A percentile compares a stretch with the other conserved stretches of the same genome.
These are phyloP conservation scores for Claviceps monticola DNA, from an alignment of 2,329 filamentous ascomycete genomes.

Conservation along the genomic window DNA sequence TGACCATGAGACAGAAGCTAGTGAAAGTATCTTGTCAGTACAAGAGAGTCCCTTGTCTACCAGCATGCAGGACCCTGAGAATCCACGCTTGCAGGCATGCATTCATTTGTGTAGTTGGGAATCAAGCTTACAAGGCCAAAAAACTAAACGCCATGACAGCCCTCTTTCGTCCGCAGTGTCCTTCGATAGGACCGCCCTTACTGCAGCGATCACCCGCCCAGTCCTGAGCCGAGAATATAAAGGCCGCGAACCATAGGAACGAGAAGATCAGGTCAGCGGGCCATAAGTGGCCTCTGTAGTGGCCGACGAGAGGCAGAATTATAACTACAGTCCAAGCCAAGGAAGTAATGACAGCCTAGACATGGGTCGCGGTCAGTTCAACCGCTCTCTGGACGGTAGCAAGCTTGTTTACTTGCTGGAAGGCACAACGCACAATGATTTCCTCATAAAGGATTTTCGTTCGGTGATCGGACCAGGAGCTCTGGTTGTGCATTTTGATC, in stretches of 20 bases:
- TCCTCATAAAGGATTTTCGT: conserved; percentile 12
- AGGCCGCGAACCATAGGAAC: conserved; percentile 15
- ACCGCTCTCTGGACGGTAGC: no score
- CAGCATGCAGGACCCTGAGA: no score
- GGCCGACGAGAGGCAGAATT: conserved; percentile 8
- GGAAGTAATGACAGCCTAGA: conserved; percentile 12
- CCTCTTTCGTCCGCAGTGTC: conserved; percentile 10
- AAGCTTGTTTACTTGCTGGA: neutral
- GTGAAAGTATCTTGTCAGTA: neutral
- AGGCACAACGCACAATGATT: conserved; percentile 10
- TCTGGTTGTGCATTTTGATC: conserved; percentile 3
- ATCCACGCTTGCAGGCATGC: no score
- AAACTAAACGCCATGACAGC: conserved; percentile 13
- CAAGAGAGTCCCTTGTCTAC: neutral
- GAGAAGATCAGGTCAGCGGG: conserved; percentile 12
- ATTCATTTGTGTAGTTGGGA: neutral
- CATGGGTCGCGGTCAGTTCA: no score
- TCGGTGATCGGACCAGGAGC: neutral
- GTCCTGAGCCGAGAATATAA: conserved; percentile 13
- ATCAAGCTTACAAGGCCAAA: conserved; percentile 12
- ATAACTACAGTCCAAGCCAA: conserved; percentile 10
- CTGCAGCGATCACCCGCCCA: conserved; percentile 10
- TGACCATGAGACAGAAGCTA: conserved; percentile 11
- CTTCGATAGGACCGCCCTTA: neutral
- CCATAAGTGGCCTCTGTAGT: conserved; percentile 11